Conservation (phyloP, 78 protist species). For the Capsaspora owczarzaki region DNA sequence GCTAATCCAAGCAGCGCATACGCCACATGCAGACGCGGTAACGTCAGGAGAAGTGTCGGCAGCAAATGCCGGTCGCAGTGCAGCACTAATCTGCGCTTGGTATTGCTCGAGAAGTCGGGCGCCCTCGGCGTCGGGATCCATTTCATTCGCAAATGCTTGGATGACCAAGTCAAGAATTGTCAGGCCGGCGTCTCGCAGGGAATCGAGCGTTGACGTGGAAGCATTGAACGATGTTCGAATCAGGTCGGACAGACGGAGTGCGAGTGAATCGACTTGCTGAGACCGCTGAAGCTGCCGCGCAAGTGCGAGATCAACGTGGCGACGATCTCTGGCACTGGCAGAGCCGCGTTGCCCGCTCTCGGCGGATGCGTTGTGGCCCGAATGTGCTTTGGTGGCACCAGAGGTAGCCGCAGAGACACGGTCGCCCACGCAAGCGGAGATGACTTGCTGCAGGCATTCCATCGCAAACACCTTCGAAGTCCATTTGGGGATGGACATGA, state of each 20-base stretch:
- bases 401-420: no score
- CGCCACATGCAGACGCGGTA: background rate
- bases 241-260: background rate
- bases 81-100: background rate
- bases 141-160: background rate
- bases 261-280: background rate
- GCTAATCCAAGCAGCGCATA: background rate
- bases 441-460: background rate
- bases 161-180: background rate
- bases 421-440: background rate
- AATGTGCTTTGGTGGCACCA: no score
- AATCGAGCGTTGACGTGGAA: background rate
- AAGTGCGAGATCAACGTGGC: background rate
- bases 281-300: background rate
- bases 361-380: no score
- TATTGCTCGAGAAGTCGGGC: conserved; percentile 1
- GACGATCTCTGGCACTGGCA: no score
- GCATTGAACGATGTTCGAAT: background rate
- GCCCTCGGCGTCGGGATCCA: conserved; percentile 1
- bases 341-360: no score
- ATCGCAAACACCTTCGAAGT: background rate
- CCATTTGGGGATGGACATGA: background rate
- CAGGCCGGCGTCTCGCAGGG: background rate
- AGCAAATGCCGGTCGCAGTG: conserved; percentile 3
- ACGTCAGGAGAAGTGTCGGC: background rate